Conservation (phyloP, 768 basidiomycete species). For the Mrakia gelida region DNA sequence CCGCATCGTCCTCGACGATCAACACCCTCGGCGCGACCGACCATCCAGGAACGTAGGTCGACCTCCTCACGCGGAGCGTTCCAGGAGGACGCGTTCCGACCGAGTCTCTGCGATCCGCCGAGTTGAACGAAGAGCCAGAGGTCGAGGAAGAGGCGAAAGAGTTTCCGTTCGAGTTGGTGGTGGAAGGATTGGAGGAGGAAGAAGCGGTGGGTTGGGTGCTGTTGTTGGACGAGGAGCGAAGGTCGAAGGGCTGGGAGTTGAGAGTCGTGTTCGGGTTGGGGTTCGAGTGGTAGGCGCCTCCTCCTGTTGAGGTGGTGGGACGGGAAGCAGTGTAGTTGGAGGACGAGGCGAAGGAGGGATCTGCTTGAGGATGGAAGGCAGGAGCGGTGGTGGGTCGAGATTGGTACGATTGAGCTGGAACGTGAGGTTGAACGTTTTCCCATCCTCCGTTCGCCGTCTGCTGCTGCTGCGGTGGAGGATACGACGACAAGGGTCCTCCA, state of each 20-base stretch:
- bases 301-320: not conserved
- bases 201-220: not conserved
- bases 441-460: not conserved
- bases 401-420: not conserved
- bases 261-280: not conserved
- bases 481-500: not conserved
- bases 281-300: not conserved
- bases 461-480: not conserved
- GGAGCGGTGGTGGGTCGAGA: not conserved
- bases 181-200: not conserved
- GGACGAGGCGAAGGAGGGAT: not conserved
- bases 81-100: not conserved
- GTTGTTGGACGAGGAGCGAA: not conserved
- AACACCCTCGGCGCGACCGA: conserved; percentile 67
- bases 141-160: not conserved
- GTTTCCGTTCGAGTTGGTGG: not conserved
- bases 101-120: not conserved
- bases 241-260: not conserved
- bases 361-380: not conserved
- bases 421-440: not conserved
- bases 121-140: not conserved
- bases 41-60: conserved; percentile 39
- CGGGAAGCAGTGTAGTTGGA: not conserved
- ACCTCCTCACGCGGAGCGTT: conserved; percentile 29
- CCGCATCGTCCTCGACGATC: conserved; percentile 92